Base-by-base conservation (phyloP, 2,329 filamentous ascomycete genomes). In the Neobulgaria alba region DNA sequence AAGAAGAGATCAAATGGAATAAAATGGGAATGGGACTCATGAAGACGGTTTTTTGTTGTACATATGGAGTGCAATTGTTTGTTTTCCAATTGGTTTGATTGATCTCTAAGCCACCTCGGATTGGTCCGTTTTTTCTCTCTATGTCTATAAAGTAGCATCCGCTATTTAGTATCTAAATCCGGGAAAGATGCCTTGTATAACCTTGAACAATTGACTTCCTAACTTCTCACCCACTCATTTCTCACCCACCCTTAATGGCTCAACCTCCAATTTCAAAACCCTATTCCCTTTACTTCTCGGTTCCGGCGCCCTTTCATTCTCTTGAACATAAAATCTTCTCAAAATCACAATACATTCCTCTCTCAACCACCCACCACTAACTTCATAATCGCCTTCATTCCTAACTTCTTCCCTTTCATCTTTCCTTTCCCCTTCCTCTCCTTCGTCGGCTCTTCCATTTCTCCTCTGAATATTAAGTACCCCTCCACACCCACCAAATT, bases 301-400 rank as follows among this genome's bases (percentile, higher is more conserved):
- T 26, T 60, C 56, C 10, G 59, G 59, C 16, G 58, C 58, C 71
- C 92, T 85, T 49, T 85, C 87, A 63, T 98, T 98, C 64, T 98
- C 89, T 64, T 98, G 92, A 21, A 98, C 85, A 61, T 98, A 98
- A 63, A 98, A 98, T 44, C 90, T 80, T 49, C 93, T 75, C 51
- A 98, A 70, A 51, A 98, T 65, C 62, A 90, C 89, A 45, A 98
- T 93, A 3, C 92, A 90, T 58, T 96, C 90, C 57, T 95, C 85
- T 34, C 87, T 77, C 55, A 87, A 86, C 68, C 93, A 82, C 1
- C 89, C 90, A 29, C 89, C 87, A 59, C 88, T 82, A 42, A 87
- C 87, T 33, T 83, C 79, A 60, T 85, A 95, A 4, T 85, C 79
- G 8, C 69, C 71, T 60, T 95, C 75, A 49, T 81, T 82, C 17